Conservation (phyloP, 768 basidiomycete genomes). For the Leccinum subtestaceum region DNA sequence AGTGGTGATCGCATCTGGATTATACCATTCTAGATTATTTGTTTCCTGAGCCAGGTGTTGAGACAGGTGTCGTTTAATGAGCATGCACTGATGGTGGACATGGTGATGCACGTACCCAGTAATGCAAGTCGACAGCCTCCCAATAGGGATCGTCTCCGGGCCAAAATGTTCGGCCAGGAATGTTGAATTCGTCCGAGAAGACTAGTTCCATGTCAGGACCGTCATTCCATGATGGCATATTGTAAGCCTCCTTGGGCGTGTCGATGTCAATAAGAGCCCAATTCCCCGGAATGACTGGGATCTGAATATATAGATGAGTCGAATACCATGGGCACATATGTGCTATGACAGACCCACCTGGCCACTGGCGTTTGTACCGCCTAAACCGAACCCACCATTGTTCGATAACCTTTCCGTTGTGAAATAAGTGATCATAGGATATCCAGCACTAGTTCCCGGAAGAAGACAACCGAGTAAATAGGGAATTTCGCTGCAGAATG, state of each 20-base stretch:
- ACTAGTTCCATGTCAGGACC: conserved; percentile 56
- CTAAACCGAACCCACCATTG: conserved; percentile 54
- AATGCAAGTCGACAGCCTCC: conserved; percentile 54
- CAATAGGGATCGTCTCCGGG: conserved; percentile 84
- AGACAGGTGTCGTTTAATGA: conserved; percentile 20
- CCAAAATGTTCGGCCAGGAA: conserved; percentile 73
- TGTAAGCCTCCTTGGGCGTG: conserved; percentile 56
- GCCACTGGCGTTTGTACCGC: conserved; percentile 72
- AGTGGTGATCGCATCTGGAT: conserved; percentile 50
- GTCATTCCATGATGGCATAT: conserved; percentile 54
- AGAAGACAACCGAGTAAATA: background rate
- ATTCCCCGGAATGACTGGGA: conserved; percentile 58
- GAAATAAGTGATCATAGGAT: conserved; percentile 42
- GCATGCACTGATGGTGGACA: conserved; percentile 27
- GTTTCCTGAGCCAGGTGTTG: conserved; percentile 31
- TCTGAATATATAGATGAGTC: conserved; percentile 22
- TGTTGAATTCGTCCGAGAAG: conserved; percentile 82
- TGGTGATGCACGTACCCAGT: conserved; percentile 33
- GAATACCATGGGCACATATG: background rate
- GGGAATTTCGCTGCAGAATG: background rate
- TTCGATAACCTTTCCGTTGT: conserved; percentile 27
- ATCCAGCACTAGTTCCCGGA: conserved; percentile 37
- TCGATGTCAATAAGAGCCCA: conserved; percentile 58
- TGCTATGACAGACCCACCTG: conserved; percentile 43
- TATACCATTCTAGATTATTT: conserved; percentile 58